Conservation (phyloP, 2,329 filamentous ascomycete genomes). For the Fusarium cyanostomum region DNA sequence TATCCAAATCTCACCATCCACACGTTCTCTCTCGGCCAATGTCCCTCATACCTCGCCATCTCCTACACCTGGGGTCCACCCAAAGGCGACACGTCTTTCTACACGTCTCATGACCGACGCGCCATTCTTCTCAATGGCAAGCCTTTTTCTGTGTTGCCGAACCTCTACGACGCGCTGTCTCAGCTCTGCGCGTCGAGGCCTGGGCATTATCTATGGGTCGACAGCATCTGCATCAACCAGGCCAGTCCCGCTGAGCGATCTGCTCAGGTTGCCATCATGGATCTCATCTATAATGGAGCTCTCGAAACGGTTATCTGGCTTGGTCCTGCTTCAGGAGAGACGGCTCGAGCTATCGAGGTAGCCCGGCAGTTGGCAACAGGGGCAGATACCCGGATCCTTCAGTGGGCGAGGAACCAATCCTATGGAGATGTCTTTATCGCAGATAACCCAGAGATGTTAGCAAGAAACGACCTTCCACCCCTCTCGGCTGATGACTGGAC, state of each 20-base stretch:
- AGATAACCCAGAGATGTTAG: constrained; percentile 20
- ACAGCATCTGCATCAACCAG: constrained; percentile 42
- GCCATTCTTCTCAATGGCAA: constrained; percentile 21
- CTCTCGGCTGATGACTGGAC: constrained; percentile 26
- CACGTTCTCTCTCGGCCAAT: constrained; percentile 24
- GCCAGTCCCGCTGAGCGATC: constrained; percentile 23
- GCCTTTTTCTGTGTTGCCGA: constrained; percentile 26
- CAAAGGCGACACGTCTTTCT: not conserved
- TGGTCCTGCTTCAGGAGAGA: constrained; percentile 17
- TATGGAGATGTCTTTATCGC: constrained; percentile 30
- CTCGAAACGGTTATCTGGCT: constrained; percentile 38
- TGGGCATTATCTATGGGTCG: constrained; percentile 34
- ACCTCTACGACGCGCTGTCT: constrained; percentile 24
- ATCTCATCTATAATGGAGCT: constrained; percentile 31
- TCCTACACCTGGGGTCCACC: constrained; percentile 42
- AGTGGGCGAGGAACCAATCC: constrained; percentile 18
- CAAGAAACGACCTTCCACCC: constrained; percentile 29
- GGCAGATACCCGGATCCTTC: constrained; percentile 27
- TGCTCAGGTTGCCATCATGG: constrained; percentile 37
- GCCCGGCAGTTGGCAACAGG: constrained; percentile 8
- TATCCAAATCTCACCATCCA: constrained; percentile 22
- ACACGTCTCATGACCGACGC: not conserved
- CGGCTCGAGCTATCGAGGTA: constrained; percentile 15
- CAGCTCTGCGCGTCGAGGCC: constrained; percentile 21
- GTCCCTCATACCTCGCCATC: constrained; percentile 35